Percentiles rank a stretch among this genome's conserved stretches.
phyloP scores from a whole-genome alignment of 2,329 filamentous ascomycete species.

The Rutstroemia sp. region DNA sequence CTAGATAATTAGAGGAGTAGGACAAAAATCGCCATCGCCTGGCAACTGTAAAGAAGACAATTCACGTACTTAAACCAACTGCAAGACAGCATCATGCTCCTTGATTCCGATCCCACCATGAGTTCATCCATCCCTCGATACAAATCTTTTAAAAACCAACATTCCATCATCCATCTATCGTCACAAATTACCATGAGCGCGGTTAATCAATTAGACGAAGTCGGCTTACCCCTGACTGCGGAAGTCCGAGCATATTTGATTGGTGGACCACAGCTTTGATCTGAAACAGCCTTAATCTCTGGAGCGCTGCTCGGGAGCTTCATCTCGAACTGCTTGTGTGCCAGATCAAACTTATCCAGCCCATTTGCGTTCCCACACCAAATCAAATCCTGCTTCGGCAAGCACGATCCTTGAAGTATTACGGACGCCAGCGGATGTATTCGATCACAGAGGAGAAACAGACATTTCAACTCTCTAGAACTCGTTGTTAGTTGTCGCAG shows the following conservation, averaged over 20 bases:
- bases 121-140: too few species aligned
- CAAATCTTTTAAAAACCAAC: too few species aligned
- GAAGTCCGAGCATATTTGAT: neutral
- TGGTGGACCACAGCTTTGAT: neutral
- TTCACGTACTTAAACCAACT: too few species aligned
- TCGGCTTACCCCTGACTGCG: neutral
- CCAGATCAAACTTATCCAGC: neutral
- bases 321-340: conserved; percentile 2
- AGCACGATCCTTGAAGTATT: neutral
- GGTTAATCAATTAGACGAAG: conserved; percentile 8
- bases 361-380: neutral
- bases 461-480: neutral
- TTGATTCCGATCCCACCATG: too few species aligned
- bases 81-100: too few species aligned
- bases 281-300: conserved; percentile 8
- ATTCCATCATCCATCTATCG: too few species aligned
- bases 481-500: neutral
- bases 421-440: too few species aligned
- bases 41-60: neutral
- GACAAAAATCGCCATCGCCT: neutral
- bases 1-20: neutral
- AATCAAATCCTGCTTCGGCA: neutral
- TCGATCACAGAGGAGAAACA: neutral
- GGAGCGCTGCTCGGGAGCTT: neutral
- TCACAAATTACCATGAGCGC: neutral